phyloP scores from a whole-genome alignment of 2,329 filamentous ascomycete genomes.

The Aspergillus pseudotamarii region DNA sequence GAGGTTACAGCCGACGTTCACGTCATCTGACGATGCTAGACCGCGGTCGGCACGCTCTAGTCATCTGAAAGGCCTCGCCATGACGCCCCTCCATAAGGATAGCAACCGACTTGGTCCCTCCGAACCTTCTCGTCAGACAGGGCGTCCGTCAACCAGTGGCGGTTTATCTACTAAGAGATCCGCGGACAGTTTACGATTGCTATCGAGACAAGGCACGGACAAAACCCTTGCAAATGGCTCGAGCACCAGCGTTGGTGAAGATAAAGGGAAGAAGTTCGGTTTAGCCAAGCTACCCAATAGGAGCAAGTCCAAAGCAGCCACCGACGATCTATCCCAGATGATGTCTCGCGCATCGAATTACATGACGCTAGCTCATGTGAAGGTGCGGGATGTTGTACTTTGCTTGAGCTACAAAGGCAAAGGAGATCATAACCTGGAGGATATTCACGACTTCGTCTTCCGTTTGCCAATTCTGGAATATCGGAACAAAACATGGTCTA shows the following conservation, averaged over 20 bases:
- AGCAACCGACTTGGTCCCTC: conserved; percentile 24
- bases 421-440: conserved; percentile 91
- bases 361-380: conserved; percentile 95
- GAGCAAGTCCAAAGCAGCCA: conserved; percentile 65
- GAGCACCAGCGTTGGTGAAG: conserved; percentile 32
- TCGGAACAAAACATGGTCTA: conserved; percentile 98
- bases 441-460: conserved; percentile 97
- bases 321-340: conserved; percentile 95
- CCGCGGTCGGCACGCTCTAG: conserved; percentile 29
- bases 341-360: conserved; percentile 92
- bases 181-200: conserved; percentile 43
- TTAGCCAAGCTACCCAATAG: conserved; percentile 48
- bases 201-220: conserved; percentile 40
- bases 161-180: conserved; percentile 44
- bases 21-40: conserved; percentile 48
- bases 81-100: conserved; percentile 38
- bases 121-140: conserved; percentile 16
- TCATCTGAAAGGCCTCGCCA: conserved; percentile 35
- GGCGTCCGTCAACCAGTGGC: conserved; percentile 34
- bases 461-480: conserved; percentile 92
- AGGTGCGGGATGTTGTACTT: conserved; percentile 90
- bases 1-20: conserved; percentile 80
- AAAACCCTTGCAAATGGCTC: conserved; percentile 38
- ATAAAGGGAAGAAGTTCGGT: conserved; percentile 53
- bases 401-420: conserved; percentile 97